Conservation (phyloP, 73 alveolate genomes). For the Durusdinium trenchii region DNA sequence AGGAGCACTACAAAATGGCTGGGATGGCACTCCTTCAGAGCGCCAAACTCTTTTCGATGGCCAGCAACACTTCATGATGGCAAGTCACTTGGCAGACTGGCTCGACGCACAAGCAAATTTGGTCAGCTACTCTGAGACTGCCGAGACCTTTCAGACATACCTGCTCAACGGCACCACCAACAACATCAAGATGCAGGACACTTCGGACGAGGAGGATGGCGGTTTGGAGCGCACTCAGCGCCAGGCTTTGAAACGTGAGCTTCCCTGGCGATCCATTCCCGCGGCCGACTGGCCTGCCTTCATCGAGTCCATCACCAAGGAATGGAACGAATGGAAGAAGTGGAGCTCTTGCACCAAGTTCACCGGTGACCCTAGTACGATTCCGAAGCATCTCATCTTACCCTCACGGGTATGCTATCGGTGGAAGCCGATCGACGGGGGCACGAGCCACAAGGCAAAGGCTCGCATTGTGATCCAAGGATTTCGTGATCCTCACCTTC, state of each 20-base stretch:
- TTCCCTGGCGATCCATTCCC: not conserved
- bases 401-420: not conserved
- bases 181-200: not conserved
- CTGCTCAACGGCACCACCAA: not conserved
- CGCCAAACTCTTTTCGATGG: not conserved
- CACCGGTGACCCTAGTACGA: not conserved
- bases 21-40: constrained; percentile 6
- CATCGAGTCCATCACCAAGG: not conserved
- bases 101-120: too few relatives aligned
- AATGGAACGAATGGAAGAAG: constrained; percentile 2
- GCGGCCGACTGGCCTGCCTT: not conserved
- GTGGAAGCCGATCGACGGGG: not conserved
- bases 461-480: constrained; percentile 22
- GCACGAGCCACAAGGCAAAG: not conserved
- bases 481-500: not conserved
- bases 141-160: not conserved
- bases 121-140: too few relatives aligned
- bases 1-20: not conserved
- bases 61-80: not conserved
- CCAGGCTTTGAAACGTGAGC: not conserved
- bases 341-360: not conserved
- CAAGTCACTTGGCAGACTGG: too few relatives aligned
- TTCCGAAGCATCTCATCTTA: not conserved
- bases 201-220: not conserved
- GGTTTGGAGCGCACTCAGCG: not conserved